A percentile compares a stretch with the other conserved stretches of the same genome.
Evolutionary conservation across 2,329 filamentous ascomycete species (phyloP).

Genomic region (Aspergillus texensis): DNA sequence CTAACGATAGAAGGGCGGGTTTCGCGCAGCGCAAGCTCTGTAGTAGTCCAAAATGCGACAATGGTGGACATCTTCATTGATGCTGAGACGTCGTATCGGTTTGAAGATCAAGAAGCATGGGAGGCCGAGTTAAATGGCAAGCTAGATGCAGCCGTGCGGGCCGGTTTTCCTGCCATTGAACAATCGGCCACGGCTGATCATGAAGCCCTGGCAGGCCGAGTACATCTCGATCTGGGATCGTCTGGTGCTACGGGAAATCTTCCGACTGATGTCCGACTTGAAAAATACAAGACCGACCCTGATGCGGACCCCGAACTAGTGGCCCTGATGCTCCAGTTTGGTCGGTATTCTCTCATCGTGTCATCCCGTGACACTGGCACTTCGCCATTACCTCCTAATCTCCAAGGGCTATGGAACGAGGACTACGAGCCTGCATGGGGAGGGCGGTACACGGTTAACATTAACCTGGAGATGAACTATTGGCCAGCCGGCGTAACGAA

Average conservation of each 20-base stretch:
- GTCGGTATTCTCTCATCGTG: conserved; percentile 55
- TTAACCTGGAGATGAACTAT: conserved; percentile 65
- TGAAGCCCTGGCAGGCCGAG: neutral
- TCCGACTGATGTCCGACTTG: conserved; percentile 9
- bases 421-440: conserved; percentile 52
- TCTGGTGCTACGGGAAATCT: conserved; percentile 3
- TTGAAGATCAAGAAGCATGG: neutral
- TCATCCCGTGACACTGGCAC: conserved; percentile 45
- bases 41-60: neutral
- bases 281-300: conserved; percentile 6
- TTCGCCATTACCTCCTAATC: conserved; percentile 55
- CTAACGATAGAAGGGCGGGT: neutral
- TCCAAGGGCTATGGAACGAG: conserved; percentile 61
- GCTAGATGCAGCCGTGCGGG: neutral
- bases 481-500: conserved; percentile 59
- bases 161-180: neutral
- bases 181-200: conserved; percentile 8
- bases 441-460: conserved; percentile 60
- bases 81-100: conserved; percentile 13
- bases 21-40: neutral
- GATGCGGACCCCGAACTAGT: conserved; percentile 41
- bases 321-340: conserved; percentile 54
- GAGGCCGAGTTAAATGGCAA: neutral
- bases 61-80: conserved; percentile 12
- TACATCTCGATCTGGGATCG: conserved; percentile 5